Evolutionary conservation across 2,329 filamentous ascomycete species (phyloP), one percentile per base, ranked within the genome.

Genomic region (Fusarium decemcellulare): DNA sequence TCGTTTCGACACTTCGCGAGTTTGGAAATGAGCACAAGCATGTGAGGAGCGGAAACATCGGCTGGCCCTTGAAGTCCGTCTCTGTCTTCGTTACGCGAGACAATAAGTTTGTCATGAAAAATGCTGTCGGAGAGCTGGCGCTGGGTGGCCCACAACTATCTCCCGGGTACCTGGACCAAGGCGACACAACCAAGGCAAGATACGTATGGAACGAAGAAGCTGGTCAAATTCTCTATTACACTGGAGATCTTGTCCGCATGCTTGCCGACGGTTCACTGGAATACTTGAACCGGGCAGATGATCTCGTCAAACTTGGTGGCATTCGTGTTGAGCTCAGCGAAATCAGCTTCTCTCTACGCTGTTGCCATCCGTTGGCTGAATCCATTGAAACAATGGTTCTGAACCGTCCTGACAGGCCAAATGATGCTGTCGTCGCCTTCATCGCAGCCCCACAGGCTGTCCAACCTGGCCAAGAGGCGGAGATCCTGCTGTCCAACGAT

Each of bases 41-140:
- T 39, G 62, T 70, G 52, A 74, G 72, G 59, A 69, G 67, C 27
- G 68, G 63, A 54, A 75, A 76, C 15, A 67, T 76, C 8, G 74
- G 74, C 16, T 75, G 71, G 44, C 73, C 74, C 2, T 44, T 76
- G 16, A 65, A 55, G 6, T 58, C 54, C 2, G 54, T 58, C 9
- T 58, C 54, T n/a, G 54, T 58, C 15, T 58, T 58, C 14, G 54
- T 58, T 9, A 58, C 36, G 6, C 63, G 54, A 30, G 47, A 47
- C 2, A 71, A 65, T 61, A 61, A 73, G 42, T 75, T 87, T 9
- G 74, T 90, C 29, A 88, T 87, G 9, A 81, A 81, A 29, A 88
- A 90, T 29, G 86, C 83, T 10, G 77, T 89, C 32, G 89, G 89
- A 12, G 88, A 91, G 74, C 80, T 91, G 14, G 90, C 86, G 61